Base-by-base conservation (phyloP, 768 basidiomycete species). In the Asterophora lycoperdoides region DNA sequence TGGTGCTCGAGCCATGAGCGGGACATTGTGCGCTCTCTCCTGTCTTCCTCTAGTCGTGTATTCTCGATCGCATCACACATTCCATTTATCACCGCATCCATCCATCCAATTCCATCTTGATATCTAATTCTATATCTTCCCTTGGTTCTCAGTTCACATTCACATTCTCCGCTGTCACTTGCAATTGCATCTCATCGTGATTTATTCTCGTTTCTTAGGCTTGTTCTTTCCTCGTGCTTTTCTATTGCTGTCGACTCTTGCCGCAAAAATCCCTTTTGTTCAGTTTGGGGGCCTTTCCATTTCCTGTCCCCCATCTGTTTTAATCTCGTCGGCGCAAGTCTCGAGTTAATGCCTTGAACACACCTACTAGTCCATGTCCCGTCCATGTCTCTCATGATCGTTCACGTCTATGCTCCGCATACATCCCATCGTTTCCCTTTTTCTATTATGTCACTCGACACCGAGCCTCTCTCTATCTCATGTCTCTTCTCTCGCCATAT, bases 1-100 rank as follows among this genome's bases (percentile, higher is more conserved):
- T 78, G 75, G 65, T 72, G 52, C 65, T 77, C 51, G 69, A 70
- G 56, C 71, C 71, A 59, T 75, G 57, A 69, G 58, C 53, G 45
- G 37, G 50, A 36, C 36, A 23, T 53, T 50, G 49, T 57, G 43
- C 54, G 56, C 59, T 48, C 30, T 55, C 49, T 32, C 55, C 48
- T 60, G 41, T 51, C 51, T 55, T 56, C 51, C 44, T 48, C 33
- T 46, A 8, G 29, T 58, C 52, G 34, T 56, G 50, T 58, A 55
- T 46, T 51, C 44, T 44, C 46, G 44, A 48, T 46, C 43, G 47
- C 55, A 55, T 56, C 51, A 43, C 36, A 51, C 41, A 30, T 46
- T 39, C 47, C 38, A 41, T 38, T 36, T 49, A 39, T 33, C 41
- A 44, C 37, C 42, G 34, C 50, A 55, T 51, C 41, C 50, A 52